Base-by-base conservation (phyloP, 2,329 filamentous ascomycete genomes). In the Teratosphaeria viscida region DNA sequence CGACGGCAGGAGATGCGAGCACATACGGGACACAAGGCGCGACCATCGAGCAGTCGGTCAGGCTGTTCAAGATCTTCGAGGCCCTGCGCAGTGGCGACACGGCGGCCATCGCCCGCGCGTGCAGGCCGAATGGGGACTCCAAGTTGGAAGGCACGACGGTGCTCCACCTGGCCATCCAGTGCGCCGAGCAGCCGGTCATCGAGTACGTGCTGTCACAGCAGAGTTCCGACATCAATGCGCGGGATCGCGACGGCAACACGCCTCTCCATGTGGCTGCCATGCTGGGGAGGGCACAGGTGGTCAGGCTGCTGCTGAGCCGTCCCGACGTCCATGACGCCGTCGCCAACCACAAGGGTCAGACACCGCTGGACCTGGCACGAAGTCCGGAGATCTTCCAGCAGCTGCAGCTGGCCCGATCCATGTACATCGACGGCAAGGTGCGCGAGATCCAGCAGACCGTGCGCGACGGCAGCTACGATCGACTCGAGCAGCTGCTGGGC, bases 371-470 rank as follows among this genome's bases (percentile, higher is more conserved):
- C 69, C 79, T 96, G 52, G 90, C 94, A 4, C 86, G 92, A 47
- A 96, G 86, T 29, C 90, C 94, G 1, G 92, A 97, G 19, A 96
- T 97, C 59, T 97, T 95, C 77, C 92, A 97, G 75, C 87, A 92
- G 69, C 81, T 99, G 57, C 94, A 99, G 74, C 85, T 97, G 16
- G 87, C 91, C 8, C 84, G 92, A 53, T 95, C 92, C 4, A 79
- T 96, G 56, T 97, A 92, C 72, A 87, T 95, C 59, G 94, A 99
- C 68, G 82, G 81, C 63, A 95, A 92, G 72, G 85, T 95, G 14
- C 86, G 85, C 68, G 85, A 92, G 71, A 86, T 97, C 7, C 92
- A 97, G 68, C 82, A 86, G 14, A 79, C 96, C 57, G 86, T 96
- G 39, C 78, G 79, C 2, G 79, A 81, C 29, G 84, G 83, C 55